Percentiles rank a stretch among this genome's conserved stretches.
phyloP scores from a whole-genome alignment of 805 yeast species.

The Candida qinlingensis region DNA sequence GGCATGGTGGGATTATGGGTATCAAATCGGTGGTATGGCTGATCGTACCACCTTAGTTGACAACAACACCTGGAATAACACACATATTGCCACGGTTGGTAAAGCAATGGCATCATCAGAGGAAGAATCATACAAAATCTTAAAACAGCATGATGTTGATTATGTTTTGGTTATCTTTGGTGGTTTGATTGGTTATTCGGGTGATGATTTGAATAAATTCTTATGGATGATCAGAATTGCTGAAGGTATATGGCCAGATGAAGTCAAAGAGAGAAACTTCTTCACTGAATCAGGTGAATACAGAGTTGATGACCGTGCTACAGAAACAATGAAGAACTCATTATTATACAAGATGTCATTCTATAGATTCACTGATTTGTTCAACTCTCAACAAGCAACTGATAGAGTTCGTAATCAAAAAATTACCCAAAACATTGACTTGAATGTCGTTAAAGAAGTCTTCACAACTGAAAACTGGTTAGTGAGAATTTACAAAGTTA shows the following conservation, averaged over 20 bases:
- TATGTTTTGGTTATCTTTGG: slow-evolving; percentile 92
- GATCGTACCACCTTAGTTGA: slow-evolving; percentile 97
- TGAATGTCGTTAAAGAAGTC: slow-evolving; percentile 86
- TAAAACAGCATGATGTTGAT: slow-evolving; percentile 90
- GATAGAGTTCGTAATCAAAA: slow-evolving; percentile 90
- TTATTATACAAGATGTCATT: slow-evolving; percentile 93
- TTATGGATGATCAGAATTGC: slow-evolving; percentile 98
- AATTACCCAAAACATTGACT: slow-evolving; percentile 51
- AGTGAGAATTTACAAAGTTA: slow-evolving; percentile 89
- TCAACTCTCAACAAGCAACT: slow-evolving; percentile 49
- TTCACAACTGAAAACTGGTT: slow-evolving; percentile 96
- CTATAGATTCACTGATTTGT: slow-evolving; percentile 76
- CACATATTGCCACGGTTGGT: slow-evolving; percentile 98
- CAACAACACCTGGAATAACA: slow-evolving; percentile 98
- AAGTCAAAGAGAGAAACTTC: slow-evolving; percentile 76
- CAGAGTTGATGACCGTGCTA: slow-evolving; percentile 75
- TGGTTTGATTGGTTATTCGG: slow-evolving; percentile 87
- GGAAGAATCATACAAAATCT: slow-evolving; percentile 80
- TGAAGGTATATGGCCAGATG: slow-evolving; percentile 99
- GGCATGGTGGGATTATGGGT: slow-evolving; percentile 99
- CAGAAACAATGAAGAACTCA: slow-evolving; percentile 82
- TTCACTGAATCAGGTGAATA: slow-evolving; percentile 87
- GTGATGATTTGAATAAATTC: slow-evolving; percentile 95
- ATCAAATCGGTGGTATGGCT: slow-evolving; percentile 99
- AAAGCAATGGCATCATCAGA: slow-evolving; percentile 93